Conservation (phyloP, 2,329 filamentous ascomycete species). For the Calonectria fujianensis region DNA sequence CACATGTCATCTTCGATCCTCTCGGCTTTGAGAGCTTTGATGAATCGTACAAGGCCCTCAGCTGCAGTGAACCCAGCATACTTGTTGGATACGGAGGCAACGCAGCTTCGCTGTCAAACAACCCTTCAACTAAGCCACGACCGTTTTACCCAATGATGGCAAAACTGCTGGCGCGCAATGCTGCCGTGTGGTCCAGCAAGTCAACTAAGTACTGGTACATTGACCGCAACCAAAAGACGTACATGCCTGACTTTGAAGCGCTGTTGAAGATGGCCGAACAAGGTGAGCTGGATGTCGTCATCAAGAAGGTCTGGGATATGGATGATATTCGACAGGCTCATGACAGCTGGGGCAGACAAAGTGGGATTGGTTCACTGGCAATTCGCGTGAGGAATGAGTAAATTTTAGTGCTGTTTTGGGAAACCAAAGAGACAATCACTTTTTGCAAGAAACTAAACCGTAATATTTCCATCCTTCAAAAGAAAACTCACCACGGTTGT, state of each 20-base stretch:
- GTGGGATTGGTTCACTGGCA: slow-evolving; percentile 61
- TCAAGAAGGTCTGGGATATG: slow-evolving; percentile 64
- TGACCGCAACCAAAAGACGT: slow-evolving; percentile 58
- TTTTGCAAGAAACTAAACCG: background rate
- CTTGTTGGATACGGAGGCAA: slow-evolving; percentile 64
- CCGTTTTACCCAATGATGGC: slow-evolving; percentile 56
- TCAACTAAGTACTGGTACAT: slow-evolving; percentile 62
- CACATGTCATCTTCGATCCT: slow-evolving; percentile 68
- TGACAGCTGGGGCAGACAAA: slow-evolving; percentile 58
- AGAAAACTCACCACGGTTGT: background rate
- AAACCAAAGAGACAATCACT: background rate
- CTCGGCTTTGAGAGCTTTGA: slow-evolving; percentile 71
- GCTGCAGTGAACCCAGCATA: slow-evolving; percentile 58
- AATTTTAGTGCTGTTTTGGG: background rate
- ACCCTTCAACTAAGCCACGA: slow-evolving; percentile 56
- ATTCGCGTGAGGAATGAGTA: slow-evolving; percentile 51
- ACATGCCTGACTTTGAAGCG: slow-evolving; percentile 55
- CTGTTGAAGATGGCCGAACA: slow-evolving; percentile 58
- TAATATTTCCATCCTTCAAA: background rate
- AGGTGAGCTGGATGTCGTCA: slow-evolving; percentile 59
- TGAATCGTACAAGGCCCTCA: slow-evolving; percentile 68
- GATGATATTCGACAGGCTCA: slow-evolving; percentile 64
- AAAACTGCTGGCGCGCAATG: slow-evolving; percentile 60
- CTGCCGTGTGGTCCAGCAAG: slow-evolving; percentile 54
- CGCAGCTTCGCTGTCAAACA: slow-evolving; percentile 54